These are phyloP conservation scores for Trichoderma reesei DNA, from an alignment of 495 filamentous ascomycete genomes.

Conservation along the genomic window DNA sequence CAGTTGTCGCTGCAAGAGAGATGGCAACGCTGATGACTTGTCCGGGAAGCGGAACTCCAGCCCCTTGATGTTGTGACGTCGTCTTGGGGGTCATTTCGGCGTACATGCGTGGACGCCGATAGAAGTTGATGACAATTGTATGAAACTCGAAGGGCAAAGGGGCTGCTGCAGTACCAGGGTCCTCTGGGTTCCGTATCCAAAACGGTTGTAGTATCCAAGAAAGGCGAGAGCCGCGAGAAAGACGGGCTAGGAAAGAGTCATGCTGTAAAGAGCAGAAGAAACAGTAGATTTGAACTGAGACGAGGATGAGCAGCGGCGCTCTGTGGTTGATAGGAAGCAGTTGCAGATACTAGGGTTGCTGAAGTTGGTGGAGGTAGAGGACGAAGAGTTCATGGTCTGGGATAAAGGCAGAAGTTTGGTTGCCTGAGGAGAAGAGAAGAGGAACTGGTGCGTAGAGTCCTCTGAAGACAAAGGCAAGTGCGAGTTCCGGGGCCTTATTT, in stretches of 20 bases:
- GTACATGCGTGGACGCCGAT: background rate
- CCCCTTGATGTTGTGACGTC: background rate
- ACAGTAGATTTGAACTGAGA: too few relatives aligned
- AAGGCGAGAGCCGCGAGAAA: background rate
- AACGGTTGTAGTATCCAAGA: background rate
- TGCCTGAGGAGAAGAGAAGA: too few relatives aligned
- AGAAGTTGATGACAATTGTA: background rate
- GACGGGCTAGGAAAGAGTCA: background rate
- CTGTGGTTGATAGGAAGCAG: too few relatives aligned
- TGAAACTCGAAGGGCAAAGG: background rate
- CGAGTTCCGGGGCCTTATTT: too few relatives aligned
- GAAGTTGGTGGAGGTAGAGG: too few relatives aligned
- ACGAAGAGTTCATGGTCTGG: too few relatives aligned
- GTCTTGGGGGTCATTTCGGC: background rate
- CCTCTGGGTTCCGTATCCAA: background rate
- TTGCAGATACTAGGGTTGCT: too few relatives aligned
- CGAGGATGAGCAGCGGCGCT: too few relatives aligned
- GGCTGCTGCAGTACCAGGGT: too few relatives aligned
- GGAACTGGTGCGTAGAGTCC: too few relatives aligned
- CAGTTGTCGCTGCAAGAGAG: conserved; percentile 30
- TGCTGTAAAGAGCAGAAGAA: background rate
- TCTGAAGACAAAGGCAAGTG: too few relatives aligned
- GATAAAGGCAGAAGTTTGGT: too few relatives aligned
- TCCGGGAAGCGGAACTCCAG: background rate
- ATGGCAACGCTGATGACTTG: conserved; percentile 31